Base-by-base conservation (phyloP, 768 basidiomycete genomes). In the Lactifluus pinguis region DNA sequence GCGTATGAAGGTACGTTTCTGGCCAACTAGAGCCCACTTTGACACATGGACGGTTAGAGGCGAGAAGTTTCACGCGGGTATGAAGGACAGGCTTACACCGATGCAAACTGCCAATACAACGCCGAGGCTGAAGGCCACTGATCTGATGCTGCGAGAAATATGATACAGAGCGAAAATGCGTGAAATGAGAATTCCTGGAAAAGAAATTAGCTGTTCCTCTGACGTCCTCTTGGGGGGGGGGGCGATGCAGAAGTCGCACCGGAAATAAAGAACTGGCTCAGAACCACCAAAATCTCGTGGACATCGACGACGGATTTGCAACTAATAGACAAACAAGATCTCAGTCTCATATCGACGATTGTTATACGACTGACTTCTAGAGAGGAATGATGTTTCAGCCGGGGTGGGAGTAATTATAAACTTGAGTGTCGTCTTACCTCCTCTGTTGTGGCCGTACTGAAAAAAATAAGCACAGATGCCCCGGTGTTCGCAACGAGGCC, bases 81-180 rank as follows among this genome's bases (percentile, higher is more conserved):
- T 6, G n/a, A 48, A 21, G n/a, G 17, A 14, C 55, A 32, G 59
- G 61, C 78, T 53, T 64, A 82, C 81, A 42, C 65, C 71, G 49
- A 73, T 61, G 5, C 78, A 55, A 1, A 63, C 68, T 1, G 66
- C 58, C 36, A 82, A 61, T 1, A 73, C 54, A 0, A 66, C 54
- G 2, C 69, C 76, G 32, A 71, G 69, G 6, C 68, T 66, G 1
- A 78, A 17, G 68, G 82, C 67, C 34, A 68, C 71, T 6, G 65
- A 58, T n/a, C 78, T 60, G 39, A 81, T 67, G 19, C 72, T 71
- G 48, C 71, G 62, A 19, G 75, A 76, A 39, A 76, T 68, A 11
- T 72, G 70, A 58, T 81, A 83, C 14, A 84, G 68, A 5, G 83
- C 82, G 59, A 76, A 78, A 53, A 78, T 78, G 44, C 82, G 77